A percentile compares a stretch with the other conserved stretches of the same genome.
Evolutionary conservation across 352 stramenopile genomes (phyloP).

Genomic region (Globisporangium solare): DNA sequence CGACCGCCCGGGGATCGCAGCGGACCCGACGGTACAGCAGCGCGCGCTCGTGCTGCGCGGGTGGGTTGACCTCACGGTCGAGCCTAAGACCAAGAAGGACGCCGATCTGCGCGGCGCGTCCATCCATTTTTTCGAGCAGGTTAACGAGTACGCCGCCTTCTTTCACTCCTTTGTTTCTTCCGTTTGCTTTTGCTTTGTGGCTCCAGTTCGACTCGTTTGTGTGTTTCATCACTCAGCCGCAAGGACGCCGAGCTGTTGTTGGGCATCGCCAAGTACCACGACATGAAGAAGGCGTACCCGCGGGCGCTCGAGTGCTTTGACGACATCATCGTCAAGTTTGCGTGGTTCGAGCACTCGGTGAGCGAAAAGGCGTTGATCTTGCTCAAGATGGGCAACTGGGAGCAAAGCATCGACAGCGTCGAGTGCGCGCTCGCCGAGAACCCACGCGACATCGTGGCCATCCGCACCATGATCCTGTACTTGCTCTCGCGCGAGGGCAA

Average conservation of each 20-base stretch:
- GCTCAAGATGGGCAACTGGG: slow-evolving; percentile 84
- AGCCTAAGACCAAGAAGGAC: slow-evolving; percentile 69
- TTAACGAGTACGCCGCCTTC: slow-evolving; percentile 35
- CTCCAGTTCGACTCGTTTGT: neutral
- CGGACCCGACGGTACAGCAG: slow-evolving; percentile 29
- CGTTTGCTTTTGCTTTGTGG: neutral
- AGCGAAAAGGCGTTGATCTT: slow-evolving; percentile 78
- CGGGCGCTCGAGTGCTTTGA: slow-evolving; percentile 66
- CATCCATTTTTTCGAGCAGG: slow-evolving; percentile 66
- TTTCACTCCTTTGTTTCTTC: no score
- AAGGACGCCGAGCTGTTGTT: slow-evolving; percentile 73
- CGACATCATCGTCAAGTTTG: slow-evolving; percentile 71
- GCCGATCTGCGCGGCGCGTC: slow-evolving; percentile 48
- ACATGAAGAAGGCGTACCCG: slow-evolving; percentile 65
- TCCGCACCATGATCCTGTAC: slow-evolving; percentile 61
- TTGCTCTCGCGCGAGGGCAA: slow-evolving; percentile 63
- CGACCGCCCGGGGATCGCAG: slow-evolving; percentile 15
- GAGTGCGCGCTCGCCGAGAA: slow-evolving; percentile 69
- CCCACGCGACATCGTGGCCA: slow-evolving; percentile 59
- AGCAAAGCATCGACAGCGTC: slow-evolving; percentile 76
- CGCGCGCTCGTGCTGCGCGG: slow-evolving; percentile 58
- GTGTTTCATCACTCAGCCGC: slow-evolving; percentile 20
- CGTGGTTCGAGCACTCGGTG: slow-evolving; percentile 82
- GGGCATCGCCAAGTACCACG: slow-evolving; percentile 66
- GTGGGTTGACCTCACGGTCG: slow-evolving; percentile 70